Evolutionary conservation across 352 stramenopile species (phyloP).

Genomic region (Pythium vanterpoolii): DNA sequence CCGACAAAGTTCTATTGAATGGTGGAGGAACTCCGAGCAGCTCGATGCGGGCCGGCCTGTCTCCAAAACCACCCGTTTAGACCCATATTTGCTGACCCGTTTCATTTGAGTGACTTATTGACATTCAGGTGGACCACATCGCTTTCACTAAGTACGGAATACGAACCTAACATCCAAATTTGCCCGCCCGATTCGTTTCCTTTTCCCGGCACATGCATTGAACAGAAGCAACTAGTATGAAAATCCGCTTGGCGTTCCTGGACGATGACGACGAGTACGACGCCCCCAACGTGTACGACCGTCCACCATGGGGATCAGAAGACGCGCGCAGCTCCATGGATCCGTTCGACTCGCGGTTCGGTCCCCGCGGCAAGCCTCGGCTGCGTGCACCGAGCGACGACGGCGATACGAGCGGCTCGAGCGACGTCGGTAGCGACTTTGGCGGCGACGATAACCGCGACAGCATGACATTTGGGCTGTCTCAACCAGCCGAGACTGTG

Average conservation of each 20-base stretch:
- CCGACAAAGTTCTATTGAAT: constrained; percentile 26
- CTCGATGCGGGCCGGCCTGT: constrained; percentile 9
- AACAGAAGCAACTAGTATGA: constrained; percentile 32
- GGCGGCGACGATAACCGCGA: constrained; percentile 7
- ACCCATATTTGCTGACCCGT: constrained; percentile 9
- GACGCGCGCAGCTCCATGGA: not conserved
- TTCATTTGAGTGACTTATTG: constrained; percentile 10
- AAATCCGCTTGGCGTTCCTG: constrained; percentile 37
- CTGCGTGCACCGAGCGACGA: constrained; percentile 49
- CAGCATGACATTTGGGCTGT: constrained; percentile 11
- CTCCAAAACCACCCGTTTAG: constrained; percentile 1
- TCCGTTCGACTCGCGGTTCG: constrained; percentile 10
- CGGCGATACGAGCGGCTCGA: constrained; percentile 45
- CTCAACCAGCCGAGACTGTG: constrained; percentile 4
- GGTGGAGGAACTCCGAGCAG: constrained; percentile 26
- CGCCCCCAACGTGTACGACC: not conserved
- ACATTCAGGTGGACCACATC: constrained; percentile 26
- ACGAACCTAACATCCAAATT: constrained; percentile 18
- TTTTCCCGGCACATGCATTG: not conserved
- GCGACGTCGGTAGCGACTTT: constrained; percentile 36
- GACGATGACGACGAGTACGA: constrained; percentile 28
- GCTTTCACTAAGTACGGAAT: constrained; percentile 19
- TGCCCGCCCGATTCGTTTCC: not conserved
- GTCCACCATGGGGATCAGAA: not conserved
- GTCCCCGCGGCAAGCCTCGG: constrained; percentile 5